Percentiles rank a stretch among this genome's conserved stretches.
Evolutionary conservation across 164 flowering plant species (phyloP).

Genomic region (Nelumbo lutea): DNA sequence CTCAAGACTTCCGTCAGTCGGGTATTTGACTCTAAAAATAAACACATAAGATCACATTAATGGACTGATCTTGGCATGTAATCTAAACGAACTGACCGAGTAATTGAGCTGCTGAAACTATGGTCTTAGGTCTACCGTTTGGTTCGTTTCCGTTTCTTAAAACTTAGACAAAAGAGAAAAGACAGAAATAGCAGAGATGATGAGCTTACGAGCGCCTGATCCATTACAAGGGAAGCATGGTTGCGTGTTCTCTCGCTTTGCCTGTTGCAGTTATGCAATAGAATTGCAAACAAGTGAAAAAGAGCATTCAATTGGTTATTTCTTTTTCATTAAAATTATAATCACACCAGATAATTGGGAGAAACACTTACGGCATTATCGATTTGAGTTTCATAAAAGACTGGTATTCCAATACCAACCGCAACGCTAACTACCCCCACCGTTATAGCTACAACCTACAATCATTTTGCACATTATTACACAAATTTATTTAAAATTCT

Average conservation of each 20-base stretch:
- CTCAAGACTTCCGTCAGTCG: too few relatives aligned
- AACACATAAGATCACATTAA: too few relatives aligned
- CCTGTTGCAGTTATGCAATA: conserved; percentile 33
- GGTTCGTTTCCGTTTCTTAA: too few relatives aligned
- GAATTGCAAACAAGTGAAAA: neutral
- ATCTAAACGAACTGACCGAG: too few relatives aligned
- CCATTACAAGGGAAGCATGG: conserved; percentile 95
- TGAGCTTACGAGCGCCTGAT: conserved; percentile 64
- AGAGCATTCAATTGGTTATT: neutral
- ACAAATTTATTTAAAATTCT: neutral
- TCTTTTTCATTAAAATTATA: neutral
- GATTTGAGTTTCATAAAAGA: conserved; percentile 87
- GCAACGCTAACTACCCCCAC: conserved; percentile 90
- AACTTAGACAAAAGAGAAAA: neutral
- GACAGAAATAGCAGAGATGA: neutral
- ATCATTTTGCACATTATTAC: neutral
- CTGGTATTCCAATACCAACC: conserved; percentile 86
- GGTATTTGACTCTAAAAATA: too few relatives aligned
- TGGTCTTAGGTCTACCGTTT: too few relatives aligned
- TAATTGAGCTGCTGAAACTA: too few relatives aligned
- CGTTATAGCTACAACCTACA: conserved; percentile 72
- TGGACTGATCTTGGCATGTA: too few relatives aligned
- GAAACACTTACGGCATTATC: conserved; percentile 66
- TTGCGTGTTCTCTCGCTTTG: conserved; percentile 89
- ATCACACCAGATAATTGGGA: neutral